These are phyloP conservation scores for Hygrophorus russula DNA, from an alignment of 768 basidiomycete genomes.

Conservation along the genomic window DNA sequence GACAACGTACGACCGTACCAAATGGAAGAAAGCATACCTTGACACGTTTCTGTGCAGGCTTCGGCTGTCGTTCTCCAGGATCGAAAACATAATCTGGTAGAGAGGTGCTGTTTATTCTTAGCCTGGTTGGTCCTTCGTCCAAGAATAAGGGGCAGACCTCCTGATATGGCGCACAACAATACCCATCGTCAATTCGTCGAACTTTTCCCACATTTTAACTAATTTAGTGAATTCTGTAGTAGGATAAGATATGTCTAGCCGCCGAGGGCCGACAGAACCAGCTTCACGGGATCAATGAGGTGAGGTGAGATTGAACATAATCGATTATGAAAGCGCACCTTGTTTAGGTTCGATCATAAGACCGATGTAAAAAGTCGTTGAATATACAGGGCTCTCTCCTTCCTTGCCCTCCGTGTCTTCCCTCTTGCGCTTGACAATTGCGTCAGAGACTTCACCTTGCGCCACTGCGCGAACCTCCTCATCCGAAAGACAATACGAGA, in stretches of 20 bases:
- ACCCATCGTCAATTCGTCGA: constrained; percentile 86
- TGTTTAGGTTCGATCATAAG: constrained; percentile 85
- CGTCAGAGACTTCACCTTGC: constrained; percentile 75
- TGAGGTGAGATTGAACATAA: constrained; percentile 1
- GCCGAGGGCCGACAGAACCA: constrained; percentile 65
- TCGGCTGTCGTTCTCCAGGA: constrained; percentile 66
- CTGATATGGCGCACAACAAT: constrained; percentile 90
- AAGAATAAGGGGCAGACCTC: constrained; percentile 38
- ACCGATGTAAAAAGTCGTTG: constrained; percentile 98
- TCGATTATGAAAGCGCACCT: constrained; percentile 36
- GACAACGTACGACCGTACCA: background rate
- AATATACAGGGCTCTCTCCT: constrained; percentile 69
- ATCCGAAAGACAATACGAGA: constrained; percentile 71
- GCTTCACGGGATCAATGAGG: constrained; percentile 31
- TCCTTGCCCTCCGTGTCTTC: constrained; percentile 72
- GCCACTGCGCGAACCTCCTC: constrained; percentile 85
- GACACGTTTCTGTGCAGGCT: constrained; percentile 59
- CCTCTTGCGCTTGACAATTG: constrained; percentile 59
- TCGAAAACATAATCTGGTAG: constrained; percentile 81
- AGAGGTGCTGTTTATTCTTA: constrained; percentile 34
- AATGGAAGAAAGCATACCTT: constrained; percentile 35
- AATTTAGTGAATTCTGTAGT: constrained; percentile 91
- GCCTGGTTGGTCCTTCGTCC: background rate
- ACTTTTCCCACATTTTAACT: constrained; percentile 94
- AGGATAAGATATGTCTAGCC: constrained; percentile 93